Base-by-base conservation (phyloP, 495 filamentous ascomycete species). In the Xylaria cubensis region DNA sequence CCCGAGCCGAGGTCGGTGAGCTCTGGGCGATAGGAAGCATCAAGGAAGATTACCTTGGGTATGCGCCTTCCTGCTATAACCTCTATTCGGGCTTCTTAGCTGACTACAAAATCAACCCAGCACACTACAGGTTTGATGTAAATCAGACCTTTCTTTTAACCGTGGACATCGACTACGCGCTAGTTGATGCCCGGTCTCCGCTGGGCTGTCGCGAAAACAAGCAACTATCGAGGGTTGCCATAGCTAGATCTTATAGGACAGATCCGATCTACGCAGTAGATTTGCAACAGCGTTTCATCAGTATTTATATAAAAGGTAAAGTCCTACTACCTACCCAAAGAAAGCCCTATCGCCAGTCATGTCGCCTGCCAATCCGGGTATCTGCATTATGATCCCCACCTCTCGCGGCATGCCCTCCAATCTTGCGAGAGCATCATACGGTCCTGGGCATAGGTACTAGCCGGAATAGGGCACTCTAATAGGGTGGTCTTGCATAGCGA, bases 21-120 rank as follows among this genome's bases (percentile, higher is more conserved):
- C 96, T 99, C 88, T 97, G 92, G 85, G 96, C 95, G 42, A 97
- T 98, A 80, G 97, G 94, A 51, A 98, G 93, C 46, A 97, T 99
- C 79, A 97, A 97, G 84, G 96, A 98, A 81, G 93, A 89, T 69
- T 89, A 87, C 77, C 84, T 89, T 41, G 87, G 87, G 85, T 87
- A 80, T 70, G 70, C 62, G 63, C 53, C 58, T 67, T 64, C 62
- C 59, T 61, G 41, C 63, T 42, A 42, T 51, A 17, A 19, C 34
- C 10, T 56, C 21, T 5, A 34, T n/a, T 34, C 36, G 50, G 9
- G 41, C 53, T 42, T 32, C 4, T 29, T 65, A 13, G 53, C 62
- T 72, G 41, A 72, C 63, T 12, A 13, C 10, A 13, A 66, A 29
- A 58, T 10, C 67, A 19, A 51, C 12, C 17, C 58, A 72, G 70